Base-by-base conservation (phyloP, 1,284 basidiomycete genomes). In the Neonothopanus nambi region DNA sequence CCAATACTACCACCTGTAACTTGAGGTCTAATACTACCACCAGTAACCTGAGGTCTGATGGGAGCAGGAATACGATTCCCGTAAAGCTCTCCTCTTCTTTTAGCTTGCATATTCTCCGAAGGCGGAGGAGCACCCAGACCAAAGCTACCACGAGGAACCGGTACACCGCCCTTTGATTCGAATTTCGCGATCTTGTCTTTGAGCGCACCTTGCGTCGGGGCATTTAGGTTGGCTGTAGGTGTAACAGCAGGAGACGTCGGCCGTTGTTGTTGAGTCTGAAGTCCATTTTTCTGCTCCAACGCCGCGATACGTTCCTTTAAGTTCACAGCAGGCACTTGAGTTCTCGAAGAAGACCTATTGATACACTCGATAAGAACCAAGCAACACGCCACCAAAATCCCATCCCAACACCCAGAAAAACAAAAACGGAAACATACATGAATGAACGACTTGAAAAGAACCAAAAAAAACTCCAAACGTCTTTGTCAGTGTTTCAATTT, bases 261-360 rank as follows among this genome's bases (percentile, higher is more conserved):
- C 40, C 57, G 60, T 33, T 68, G 66, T 54, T 68, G 55, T 56
- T 70, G 55, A 26, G 56, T 54, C 44, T 59, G 63, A 47, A 68
- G 60, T 2, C 67, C 66, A 18, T 73, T 79, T 54, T 78, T 78
- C 61, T 87, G 85, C 64, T 89, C 80, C 38, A 89, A 73, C 28
- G 86, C 86, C 15, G 87, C 87, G 55, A 89, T 89, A 52, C 87
- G 84, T 62, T 89, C 87, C 67, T 84, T 89, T 63, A 89, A 78
- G 66, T 85, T 87, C 51, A 72, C 74, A 50, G 74, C 77, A 4
- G 78, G 73, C 44, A 77, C 64, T 57, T 76, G 70, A 20, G 70
- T 65, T 65, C 72, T 71, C 48, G 76, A 67, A 50, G 62, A 67
- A 37, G 70, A 62, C 71, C 71, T 72, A 59, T 17, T 5, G 5